Base-by-base conservation (phyloP, 108 stramenopile genomes). In the Cyclotella kingstonii region DNA sequence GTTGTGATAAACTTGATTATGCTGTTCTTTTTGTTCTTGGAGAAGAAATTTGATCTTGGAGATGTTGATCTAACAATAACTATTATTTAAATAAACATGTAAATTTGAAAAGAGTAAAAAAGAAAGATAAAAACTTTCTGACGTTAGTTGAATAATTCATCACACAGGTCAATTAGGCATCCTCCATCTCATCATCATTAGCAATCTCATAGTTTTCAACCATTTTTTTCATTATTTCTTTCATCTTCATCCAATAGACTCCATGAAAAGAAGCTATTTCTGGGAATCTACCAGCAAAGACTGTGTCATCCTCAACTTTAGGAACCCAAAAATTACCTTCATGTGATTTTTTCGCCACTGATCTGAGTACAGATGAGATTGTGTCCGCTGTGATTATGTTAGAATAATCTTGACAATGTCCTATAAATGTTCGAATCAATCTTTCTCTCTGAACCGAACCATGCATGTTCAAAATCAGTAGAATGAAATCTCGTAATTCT, bases 181-280 rank as follows among this genome's bases (percentile, higher is more conserved):
- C 55, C 26, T 56, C 29, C 0, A 14, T 11, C 7, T 36, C 62
- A 8, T 49, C 56, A 50, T 4, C 29, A 10, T 26, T 30, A 2
- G 43, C 52, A 55, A 14, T 44, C 44, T 77, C 71, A 39, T 77
- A 77, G 9, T 46, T 33, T 43, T 60, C 59, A 10, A 77, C 45
- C 50, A 68, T 68, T 9, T 62, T 71, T 25, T 38, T 54, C 45
- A 78, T 22, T 68, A 38, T 64, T n/a, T 72, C 62, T 46, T 75
- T 76, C 69, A 85, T 85, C 40, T 78, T 81, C 30, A 77, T 54
- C 91, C 91, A 93, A 75, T 78, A 88, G 21, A 79, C 70, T 0
- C 53, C 50, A 58, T 93, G 89, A 15, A 73, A 53, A 10, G 68
- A 42, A 0, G 78, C 71, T 8, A 70, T 45, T 36, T 73, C 62